Evolutionary conservation across 768 basidiomycete genomes (phyloP), one percentile per base, ranked within the genome.

Genomic region (Phanerodontia chrysosporium): DNA sequence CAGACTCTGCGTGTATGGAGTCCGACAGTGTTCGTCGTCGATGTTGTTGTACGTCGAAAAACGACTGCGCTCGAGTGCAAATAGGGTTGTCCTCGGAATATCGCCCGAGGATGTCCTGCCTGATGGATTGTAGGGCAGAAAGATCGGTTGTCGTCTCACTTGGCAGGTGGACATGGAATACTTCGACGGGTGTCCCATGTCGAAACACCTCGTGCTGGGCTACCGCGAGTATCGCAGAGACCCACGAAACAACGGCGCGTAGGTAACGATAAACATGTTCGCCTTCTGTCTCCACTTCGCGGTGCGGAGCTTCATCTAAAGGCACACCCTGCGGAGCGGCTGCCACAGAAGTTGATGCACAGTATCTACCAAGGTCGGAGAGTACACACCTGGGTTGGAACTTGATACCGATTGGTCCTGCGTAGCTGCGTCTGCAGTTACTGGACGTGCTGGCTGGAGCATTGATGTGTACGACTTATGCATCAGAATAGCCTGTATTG

Each of bases 261-360:
- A 59, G 51, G 58, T 59, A 59, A 10, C 58, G 58, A 29, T 30
- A 59, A 29, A 59, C 58, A 27, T 59, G 58, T n/a, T 45, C 58
- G 44, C 58, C 58, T 22, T 51, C 51, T 10, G 51, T 35, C 52
- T 59, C 58, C 14, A 49, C 28, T 52, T 58, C 57, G 16, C 51
- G 48, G 13, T 35, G 27, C 21, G 35, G 25, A 7, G 58, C 51
- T 25, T 58, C 49, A n/a, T 49, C 46, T 25, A 28, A 39, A 18
- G 44, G 55, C 10, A 30, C 55, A 9, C 32, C 44, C 28, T 24
- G 21, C 9, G 32, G 24, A 22, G 3, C 42, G 28, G 16, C 22
- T 45, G 21, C 32, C 4, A 12, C 14, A 46, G 36, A 13, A 42
- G 36, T 25, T n/a, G 25, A 13, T 35, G 13, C 7, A 35, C 13